Conservation (phyloP, 208 protist genomes). For the Giardia duodenalis region DNA sequence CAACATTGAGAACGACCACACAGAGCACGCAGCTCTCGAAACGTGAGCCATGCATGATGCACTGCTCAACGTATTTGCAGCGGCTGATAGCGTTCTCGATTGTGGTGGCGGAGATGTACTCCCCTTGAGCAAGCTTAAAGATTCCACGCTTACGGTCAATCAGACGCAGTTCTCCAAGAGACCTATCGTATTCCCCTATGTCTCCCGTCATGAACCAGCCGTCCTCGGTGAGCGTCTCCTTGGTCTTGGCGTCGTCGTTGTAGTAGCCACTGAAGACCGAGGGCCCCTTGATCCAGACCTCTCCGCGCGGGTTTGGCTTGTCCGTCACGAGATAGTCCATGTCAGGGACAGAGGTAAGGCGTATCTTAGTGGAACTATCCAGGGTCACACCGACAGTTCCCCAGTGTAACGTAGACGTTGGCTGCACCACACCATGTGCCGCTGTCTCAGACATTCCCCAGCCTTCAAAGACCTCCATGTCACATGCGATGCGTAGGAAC, state of each 20-base stretch:
- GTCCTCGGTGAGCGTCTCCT: not conserved
- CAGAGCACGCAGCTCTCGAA: slow-evolving; percentile 2
- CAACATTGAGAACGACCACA: slow-evolving; percentile 16
- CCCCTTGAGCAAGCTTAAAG: slow-evolving; percentile 40
- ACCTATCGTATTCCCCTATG: not conserved
- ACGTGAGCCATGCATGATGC: not conserved
- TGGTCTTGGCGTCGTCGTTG: slow-evolving; percentile 25
- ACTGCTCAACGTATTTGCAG: not conserved
- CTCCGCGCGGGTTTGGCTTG: slow-evolving; percentile 31
- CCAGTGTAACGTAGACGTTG: too few species aligned
- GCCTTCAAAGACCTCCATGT: slow-evolving; percentile 19
- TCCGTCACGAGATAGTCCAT: not conserved
- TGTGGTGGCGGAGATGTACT: slow-evolving; percentile 28
- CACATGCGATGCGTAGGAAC: not conserved
- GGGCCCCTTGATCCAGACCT: slow-evolving; percentile 38
- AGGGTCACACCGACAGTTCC: slow-evolving; percentile 4
- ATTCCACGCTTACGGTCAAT: slow-evolving; percentile 38
- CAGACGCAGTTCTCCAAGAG: not conserved
- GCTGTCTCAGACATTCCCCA: slow-evolving; percentile 34
- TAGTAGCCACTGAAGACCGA: slow-evolving; percentile 44
- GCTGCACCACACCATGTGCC: not conserved
- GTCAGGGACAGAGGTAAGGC: not conserved
- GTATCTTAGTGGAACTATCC: not conserved
- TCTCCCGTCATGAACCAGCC: slow-evolving; percentile 21
- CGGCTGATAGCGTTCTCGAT: slow-evolving; percentile 23